Evolutionary conservation across 1,139 yeast genomes (phyloP).

Genomic region (Taiozyma sp.): DNA sequence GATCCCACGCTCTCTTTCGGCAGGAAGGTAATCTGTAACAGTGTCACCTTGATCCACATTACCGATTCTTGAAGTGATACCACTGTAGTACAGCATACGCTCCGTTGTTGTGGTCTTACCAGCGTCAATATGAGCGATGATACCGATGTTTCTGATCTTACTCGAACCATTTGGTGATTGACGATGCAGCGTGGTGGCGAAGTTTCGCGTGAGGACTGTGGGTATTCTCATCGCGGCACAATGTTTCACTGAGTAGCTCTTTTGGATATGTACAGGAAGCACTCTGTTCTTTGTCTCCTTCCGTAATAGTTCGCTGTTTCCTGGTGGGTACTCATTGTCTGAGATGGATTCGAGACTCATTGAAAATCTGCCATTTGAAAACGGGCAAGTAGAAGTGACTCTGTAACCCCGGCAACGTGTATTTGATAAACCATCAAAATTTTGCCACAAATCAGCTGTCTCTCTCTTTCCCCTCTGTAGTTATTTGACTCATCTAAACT

Average conservation of each 20-base stretch:
- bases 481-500: too few relatives aligned
- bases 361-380: neutral
- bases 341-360: neutral
- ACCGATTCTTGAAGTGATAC: slow-evolving; percentile 77
- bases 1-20: slow-evolving; percentile 90
- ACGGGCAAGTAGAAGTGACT: neutral
- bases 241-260: neutral
- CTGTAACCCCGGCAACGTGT: neutral
- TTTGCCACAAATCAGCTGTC: too few relatives aligned
- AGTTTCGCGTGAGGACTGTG: neutral
- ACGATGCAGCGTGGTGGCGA: slow-evolving; percentile 1
- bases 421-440: too few relatives aligned
- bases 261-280: neutral
- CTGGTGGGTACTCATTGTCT: too few relatives aligned
- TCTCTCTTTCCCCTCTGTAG: too few relatives aligned
- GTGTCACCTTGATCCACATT: slow-evolving; percentile 97
- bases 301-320: too few relatives aligned
- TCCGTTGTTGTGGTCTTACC: slow-evolving; percentile 97
- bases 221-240: neutral
- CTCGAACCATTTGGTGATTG: neutral
- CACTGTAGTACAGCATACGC: slow-evolving; percentile 85
- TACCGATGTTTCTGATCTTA: slow-evolving; percentile 43
- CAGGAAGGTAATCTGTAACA: slow-evolving; percentile 86
- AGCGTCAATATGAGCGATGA: slow-evolving; percentile 95
- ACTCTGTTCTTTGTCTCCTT: too few relatives aligned